Conservation (phyloP, 208 protist genomes). For the Acanthamoeba triangularis region DNA sequence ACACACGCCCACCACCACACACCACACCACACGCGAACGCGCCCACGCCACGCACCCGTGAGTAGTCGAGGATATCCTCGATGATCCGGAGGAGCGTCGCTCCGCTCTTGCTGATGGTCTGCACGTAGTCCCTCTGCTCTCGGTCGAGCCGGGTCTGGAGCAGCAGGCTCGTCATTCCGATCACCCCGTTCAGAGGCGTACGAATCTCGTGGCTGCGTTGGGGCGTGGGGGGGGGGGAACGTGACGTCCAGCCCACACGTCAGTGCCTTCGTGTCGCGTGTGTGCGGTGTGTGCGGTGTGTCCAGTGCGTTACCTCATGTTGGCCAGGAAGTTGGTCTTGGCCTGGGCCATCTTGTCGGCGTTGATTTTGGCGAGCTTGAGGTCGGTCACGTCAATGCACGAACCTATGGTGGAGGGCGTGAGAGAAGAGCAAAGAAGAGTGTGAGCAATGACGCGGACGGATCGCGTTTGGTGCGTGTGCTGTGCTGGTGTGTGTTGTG, state of each 20-base stretch:
- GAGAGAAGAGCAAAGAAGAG: too few relatives aligned
- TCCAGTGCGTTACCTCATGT: slow-evolving; percentile 62
- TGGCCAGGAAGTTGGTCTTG: slow-evolving; percentile 59
- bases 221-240: too few relatives aligned
- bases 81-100: slow-evolving; percentile 5
- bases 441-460: too few relatives aligned
- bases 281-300: neutral
- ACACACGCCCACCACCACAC: too few relatives aligned
- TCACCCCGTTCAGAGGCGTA: slow-evolving; percentile 80
- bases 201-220: slow-evolving; percentile 84
- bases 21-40: neutral
- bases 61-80: slow-evolving; percentile 45
- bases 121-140: slow-evolving; percentile 46
- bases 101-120: slow-evolving; percentile 2
- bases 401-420: too few relatives aligned
- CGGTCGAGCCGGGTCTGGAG: slow-evolving; percentile 43
- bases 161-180: slow-evolving; percentile 79
- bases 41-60: neutral
- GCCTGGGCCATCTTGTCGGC: slow-evolving; percentile 37
- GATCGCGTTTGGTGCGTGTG: too few relatives aligned
- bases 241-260: too few relatives aligned
- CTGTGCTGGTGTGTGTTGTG: too few relatives aligned
- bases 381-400: slow-evolving; percentile 56
- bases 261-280: too few relatives aligned
- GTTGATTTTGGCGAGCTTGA: slow-evolving; percentile 29